These are phyloP conservation scores for Lactifluus echinatus DNA, from an alignment of 768 basidiomycete species.

Conservation along the genomic window DNA sequence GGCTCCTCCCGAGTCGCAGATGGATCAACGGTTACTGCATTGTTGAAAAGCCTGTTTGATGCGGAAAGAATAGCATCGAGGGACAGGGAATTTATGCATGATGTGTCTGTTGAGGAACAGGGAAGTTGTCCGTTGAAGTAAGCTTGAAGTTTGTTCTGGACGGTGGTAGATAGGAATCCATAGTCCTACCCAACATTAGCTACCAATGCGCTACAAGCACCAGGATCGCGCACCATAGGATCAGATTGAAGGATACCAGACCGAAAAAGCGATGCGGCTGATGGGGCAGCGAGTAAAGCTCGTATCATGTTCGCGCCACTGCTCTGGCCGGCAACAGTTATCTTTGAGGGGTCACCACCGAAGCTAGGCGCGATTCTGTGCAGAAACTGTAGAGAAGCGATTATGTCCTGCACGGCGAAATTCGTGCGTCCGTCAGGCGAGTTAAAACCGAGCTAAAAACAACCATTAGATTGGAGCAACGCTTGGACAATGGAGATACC, in stretches of 20 bases:
- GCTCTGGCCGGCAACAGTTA: slow-evolving; percentile 79
- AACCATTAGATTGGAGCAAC: slow-evolving; percentile 2
- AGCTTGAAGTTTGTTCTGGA: slow-evolving; percentile 46
- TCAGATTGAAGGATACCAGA: slow-evolving; percentile 81
- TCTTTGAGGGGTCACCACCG: slow-evolving; percentile 53
- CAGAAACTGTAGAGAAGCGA: slow-evolving; percentile 58
- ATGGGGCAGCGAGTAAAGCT: slow-evolving; percentile 63
- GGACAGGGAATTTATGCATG: slow-evolving; percentile 46
- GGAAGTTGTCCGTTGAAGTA: slow-evolving; percentile 40
- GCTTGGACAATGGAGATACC: slow-evolving; percentile 22
- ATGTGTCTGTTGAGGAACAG: slow-evolving; percentile 37
- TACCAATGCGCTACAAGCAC: neutral
- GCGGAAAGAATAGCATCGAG: slow-evolving; percentile 45
- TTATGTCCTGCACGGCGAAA: slow-evolving; percentile 59
- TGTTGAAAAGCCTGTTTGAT: slow-evolving; percentile 37
- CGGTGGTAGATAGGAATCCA: slow-evolving; percentile 51
- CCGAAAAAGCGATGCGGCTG: slow-evolving; percentile 62
- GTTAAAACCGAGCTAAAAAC: slow-evolving; percentile 61
- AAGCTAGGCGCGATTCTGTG: slow-evolving; percentile 49
- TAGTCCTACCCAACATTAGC: slow-evolving; percentile 42
- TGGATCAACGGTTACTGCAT: slow-evolving; percentile 39
- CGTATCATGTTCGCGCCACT: slow-evolving; percentile 72
- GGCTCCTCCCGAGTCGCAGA: slow-evolving; percentile 48
- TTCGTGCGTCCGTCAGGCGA: slow-evolving; percentile 64
- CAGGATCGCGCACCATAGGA: slow-evolving; percentile 52